Evolutionary conservation across 257 asterid species (phyloP).

Genomic region (Solanum chilense): DNA sequence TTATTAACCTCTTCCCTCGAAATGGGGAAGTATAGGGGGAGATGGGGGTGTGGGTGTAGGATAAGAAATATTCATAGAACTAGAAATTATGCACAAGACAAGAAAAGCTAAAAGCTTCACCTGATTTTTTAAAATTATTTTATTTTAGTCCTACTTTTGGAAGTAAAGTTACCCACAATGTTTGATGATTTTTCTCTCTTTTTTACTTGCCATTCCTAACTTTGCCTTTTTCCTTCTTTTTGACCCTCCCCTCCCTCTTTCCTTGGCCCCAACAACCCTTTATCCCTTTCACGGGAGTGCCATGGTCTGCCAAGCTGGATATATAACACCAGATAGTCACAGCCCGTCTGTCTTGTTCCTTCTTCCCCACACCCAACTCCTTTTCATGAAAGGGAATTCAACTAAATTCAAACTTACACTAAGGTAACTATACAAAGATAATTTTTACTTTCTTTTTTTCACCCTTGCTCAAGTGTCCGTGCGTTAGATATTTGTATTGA

Average conservation of each 20-base stretch:
- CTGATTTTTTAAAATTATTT: neutral
- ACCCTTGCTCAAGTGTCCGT: neutral
- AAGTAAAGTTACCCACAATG: neutral
- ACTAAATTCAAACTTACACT: constrained; percentile 21
- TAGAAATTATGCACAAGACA: constrained; percentile 12
- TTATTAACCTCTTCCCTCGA: constrained; percentile 8
- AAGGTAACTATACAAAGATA: neutral
- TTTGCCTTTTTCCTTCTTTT: constrained; percentile 4
- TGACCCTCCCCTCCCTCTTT: constrained; percentile 3
- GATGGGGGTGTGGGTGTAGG: constrained; percentile 15
- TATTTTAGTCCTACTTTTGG: neutral
- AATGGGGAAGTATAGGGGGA: constrained; percentile 12
- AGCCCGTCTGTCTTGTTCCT: constrained; percentile 30
- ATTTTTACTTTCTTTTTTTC: neutral
- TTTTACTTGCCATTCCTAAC: neutral
- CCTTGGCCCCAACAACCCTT: constrained; percentile 53
- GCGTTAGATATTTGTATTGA: neutral
- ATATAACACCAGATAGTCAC: constrained; percentile 16
- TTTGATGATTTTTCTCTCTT: neutral
- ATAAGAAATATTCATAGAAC: constrained; percentile 10
- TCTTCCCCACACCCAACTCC: constrained; percentile 35
- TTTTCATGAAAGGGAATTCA: constrained; percentile 48
- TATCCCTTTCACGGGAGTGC: constrained; percentile 63
- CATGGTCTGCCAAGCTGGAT: constrained; percentile 56
- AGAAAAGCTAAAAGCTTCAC: constrained; percentile 10